Evolutionary conservation across 2,329 filamentous ascomycete species (phyloP).

Genomic region (Trichoderma sp.): DNA sequence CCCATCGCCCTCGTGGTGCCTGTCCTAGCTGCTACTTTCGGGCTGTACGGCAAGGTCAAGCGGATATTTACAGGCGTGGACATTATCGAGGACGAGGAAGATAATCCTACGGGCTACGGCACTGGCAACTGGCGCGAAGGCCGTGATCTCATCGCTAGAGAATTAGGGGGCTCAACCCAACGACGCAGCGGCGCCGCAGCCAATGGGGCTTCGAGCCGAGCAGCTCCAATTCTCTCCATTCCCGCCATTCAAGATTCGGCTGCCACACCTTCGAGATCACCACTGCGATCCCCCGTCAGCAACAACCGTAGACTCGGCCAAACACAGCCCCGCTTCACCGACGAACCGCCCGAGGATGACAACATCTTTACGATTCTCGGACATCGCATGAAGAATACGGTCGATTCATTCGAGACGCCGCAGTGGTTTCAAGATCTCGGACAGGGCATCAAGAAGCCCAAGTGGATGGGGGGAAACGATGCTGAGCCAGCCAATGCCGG

Average conservation of each 20-base stretch:
- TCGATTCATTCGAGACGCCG: conserved; percentile 78
- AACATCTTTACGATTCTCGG: conserved; percentile 82
- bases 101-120: conserved; percentile 64
- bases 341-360: conserved; percentile 67
- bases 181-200: conserved; percentile 47
- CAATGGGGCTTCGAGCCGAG: conserved; percentile 32
- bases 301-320: conserved; percentile 31
- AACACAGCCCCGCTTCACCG: conserved; percentile 32
- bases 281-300: conserved; percentile 36
- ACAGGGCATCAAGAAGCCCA: conserved; percentile 69
- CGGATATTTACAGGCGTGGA: conserved; percentile 75
- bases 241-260: conserved; percentile 40
- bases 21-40: conserved; percentile 81
- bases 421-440: conserved; percentile 76
- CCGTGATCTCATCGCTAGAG: conserved; percentile 82
- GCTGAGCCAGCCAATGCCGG: conserved; percentile 26
- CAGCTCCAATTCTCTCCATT: conserved; percentile 47
- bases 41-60: conserved; percentile 80
- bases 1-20: conserved; percentile 85
- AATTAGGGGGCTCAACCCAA: conserved; percentile 64
- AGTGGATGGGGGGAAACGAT: conserved; percentile 71
- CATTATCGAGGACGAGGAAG: conserved; percentile 71
- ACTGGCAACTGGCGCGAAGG: conserved; percentile 89
- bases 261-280: conserved; percentile 39
- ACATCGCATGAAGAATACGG: conserved; percentile 85